Evolutionary conservation across 1,284 basidiomycete species (phyloP).

Genomic region (Porphyrellus sp.): DNA sequence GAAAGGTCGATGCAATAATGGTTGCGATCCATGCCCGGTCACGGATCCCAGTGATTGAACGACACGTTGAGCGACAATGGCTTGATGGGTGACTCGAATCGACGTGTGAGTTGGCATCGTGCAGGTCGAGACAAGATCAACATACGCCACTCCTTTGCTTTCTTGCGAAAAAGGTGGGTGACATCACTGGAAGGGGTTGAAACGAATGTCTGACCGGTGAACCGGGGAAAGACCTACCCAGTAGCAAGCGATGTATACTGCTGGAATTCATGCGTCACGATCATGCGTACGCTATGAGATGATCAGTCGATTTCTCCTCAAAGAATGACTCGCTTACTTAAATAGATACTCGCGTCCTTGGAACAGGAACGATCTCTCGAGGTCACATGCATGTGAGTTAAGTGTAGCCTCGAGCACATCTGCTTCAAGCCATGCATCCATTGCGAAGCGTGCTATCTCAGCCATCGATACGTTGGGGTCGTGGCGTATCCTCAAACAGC

Average conservation of each 20-base stretch:
- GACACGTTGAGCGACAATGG: conserved; percentile 55
- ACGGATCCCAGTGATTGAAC: conserved; percentile 59
- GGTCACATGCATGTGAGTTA: conserved; percentile 59
- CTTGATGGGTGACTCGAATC: conserved; percentile 58
- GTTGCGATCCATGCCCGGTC: conserved; percentile 56
- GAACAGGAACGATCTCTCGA: conserved; percentile 65
- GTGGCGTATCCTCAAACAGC: conserved; percentile 58
- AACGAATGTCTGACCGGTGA: neutral
- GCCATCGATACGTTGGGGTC: conserved; percentile 40
- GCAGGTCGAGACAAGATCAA: conserved; percentile 19
- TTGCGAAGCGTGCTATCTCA: conserved; percentile 59
- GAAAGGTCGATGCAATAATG: conserved; percentile 58
- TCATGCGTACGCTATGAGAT: conserved; percentile 57
- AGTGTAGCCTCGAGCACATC: conserved; percentile 62
- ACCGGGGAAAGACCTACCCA: conserved; percentile 43
- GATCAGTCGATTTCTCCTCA: neutral
- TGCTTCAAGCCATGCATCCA: conserved; percentile 68
- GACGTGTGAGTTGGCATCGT: conserved; percentile 6
- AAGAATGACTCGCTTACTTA: conserved; percentile 52
- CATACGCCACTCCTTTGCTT: conserved; percentile 75
- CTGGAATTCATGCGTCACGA: conserved; percentile 66
- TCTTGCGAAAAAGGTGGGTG: conserved; percentile 55
- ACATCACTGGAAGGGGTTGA: conserved; percentile 41
- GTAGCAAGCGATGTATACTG: conserved; percentile 59
- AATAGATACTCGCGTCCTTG: conserved; percentile 71